Base-by-base conservation (phyloP, 2,329 filamentous ascomycete species). In the Metarhizium robertsii region DNA sequence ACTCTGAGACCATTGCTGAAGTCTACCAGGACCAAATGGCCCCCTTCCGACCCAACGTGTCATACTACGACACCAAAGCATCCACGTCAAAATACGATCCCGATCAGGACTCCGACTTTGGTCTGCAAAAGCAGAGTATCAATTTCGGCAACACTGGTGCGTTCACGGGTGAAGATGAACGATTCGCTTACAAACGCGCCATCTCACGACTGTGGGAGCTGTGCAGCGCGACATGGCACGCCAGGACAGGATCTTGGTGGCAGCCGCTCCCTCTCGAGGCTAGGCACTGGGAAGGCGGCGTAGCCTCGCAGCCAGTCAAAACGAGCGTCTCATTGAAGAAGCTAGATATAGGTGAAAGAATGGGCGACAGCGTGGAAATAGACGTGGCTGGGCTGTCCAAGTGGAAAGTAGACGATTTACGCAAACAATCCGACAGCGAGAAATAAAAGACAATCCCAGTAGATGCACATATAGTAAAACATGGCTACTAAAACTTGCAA, bases 171-270 rank as follows among this genome's bases (percentile, higher is more conserved):
- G 87, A 92, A 66, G 89, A 92, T 67, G 88, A 92, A 68, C 77
- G 83, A 13, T 94, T 94, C 66, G 88, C 88, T 0, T 92, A 90
- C 62, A 89, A 89, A 69, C 78, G 89, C 29, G 89, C 88, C 2
- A 77, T 83, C 47, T 89, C 85, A 60, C 75, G 89, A n/a, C 72
- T 94, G 3, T 94, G 88, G 88, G 88, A 94, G 71, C 83, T 94
- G 66, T 92, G 88, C 67, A 83, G 87, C 18, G 76, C 75, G 42
- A 74, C 79, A 58, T 92, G 88, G 88, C 89, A 90, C 73, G 77
- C 77, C 2, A 72, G 87, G 50, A 73, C 71, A 4, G 80, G 79
- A 4, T 71, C 75, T 6, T 92, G 88, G 87, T 92, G 88, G 87
- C 79, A 79, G 58, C 88, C 88, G 2, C 65, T 91, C 43, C 79